Conservation (phyloP, 306 rosid species). For the cucumber (Cucumis sativus) region Cucumber_9930_V3 NC_026659.2:30716501-30717000, state of each 20-base stretch:
- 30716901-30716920: constrained; percentile 44
- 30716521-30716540: background rate
- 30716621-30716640: background rate
- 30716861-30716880: constrained; percentile 7
- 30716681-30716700: background rate
- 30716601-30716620: background rate
- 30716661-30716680: background rate
- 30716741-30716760: background rate
- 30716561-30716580: constrained; percentile 4
- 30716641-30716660: background rate
- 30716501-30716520: background rate
- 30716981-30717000: constrained; percentile 97
- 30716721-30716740: background rate
- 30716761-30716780: background rate
- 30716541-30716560: background rate
- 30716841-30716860: background rate
- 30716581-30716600: background rate
- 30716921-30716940: constrained; percentile 94
- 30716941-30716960: constrained; percentile 96
- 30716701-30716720: background rate
- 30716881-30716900: constrained; percentile 7
- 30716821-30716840: background rate
- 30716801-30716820: background rate
- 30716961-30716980: constrained; percentile 96
- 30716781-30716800: background rate